Evolutionary conservation across 148 eudicot genomes (phyloP).

Genomic region (Spergularia bocconei): DNA sequence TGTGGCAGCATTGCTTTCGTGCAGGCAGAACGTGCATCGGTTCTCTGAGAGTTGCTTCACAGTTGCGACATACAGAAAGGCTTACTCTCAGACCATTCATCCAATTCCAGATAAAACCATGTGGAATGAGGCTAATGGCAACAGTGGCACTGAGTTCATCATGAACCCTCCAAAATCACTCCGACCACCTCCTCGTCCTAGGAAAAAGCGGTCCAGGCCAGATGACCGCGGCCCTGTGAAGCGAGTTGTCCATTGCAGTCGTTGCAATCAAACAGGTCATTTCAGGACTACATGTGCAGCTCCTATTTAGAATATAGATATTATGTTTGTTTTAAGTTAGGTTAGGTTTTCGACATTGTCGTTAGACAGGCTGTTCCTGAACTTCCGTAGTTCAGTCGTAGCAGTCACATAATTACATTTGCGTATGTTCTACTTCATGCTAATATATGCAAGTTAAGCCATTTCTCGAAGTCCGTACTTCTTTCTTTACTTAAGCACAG

Average conservation of each 20-base stretch:
- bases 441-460: background rate
- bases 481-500: background rate
- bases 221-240: slow-evolving; percentile 46
- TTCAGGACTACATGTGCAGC: slow-evolving; percentile 76
- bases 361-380: background rate
- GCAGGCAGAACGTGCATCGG: slow-evolving; percentile 67
- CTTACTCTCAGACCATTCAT: slow-evolving; percentile 67
- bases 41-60: slow-evolving; percentile 72
- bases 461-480: background rate
- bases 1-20: slow-evolving; percentile 66
- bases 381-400: background rate
- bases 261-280: slow-evolving; percentile 78
- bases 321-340: background rate
- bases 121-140: slow-evolving; percentile 39
- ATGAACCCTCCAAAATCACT: slow-evolving; percentile 61
- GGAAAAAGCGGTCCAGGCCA: slow-evolving; percentile 45
- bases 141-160: slow-evolving; percentile 15
- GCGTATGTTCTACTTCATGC: background rate
- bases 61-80: slow-evolving; percentile 56
- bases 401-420: background rate
- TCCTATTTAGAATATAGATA: slow-evolving; percentile 39
- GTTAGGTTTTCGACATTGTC: slow-evolving; percentile 6
- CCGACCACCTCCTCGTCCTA: slow-evolving; percentile 47
- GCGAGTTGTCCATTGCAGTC: slow-evolving; percentile 73
- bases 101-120: slow-evolving; percentile 57